Evolutionary conservation across 2,329 filamentous ascomycete species (phyloP).

Genomic region (Colletotrichum tamarilloi): DNA sequence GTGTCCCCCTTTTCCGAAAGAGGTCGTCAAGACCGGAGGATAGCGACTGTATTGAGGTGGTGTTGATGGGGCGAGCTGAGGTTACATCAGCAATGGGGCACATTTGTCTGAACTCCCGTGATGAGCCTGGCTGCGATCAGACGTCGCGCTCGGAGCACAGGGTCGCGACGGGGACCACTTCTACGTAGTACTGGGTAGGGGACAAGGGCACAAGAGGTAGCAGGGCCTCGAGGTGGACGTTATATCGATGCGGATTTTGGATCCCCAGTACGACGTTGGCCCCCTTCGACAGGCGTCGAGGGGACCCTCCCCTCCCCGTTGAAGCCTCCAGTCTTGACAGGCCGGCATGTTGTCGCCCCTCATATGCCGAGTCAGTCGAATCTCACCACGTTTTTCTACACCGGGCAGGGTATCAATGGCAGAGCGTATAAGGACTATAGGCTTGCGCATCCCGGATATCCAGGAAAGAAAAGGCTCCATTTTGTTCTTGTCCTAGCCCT

Average conservation of each 20-base stretch:
- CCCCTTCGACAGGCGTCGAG: not conserved
- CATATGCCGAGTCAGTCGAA: constrained; percentile 1
- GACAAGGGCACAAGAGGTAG: constrained; percentile 15
- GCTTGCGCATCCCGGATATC: not conserved
- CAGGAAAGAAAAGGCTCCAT: not conserved
- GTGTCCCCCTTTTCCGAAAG: constrained; percentile 5
- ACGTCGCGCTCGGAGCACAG: constrained; percentile 11
- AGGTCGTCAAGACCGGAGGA: constrained; percentile 3
- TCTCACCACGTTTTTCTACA: constrained; percentile 11
- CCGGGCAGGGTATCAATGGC: not conserved
- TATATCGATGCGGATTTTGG: constrained; percentile 14
- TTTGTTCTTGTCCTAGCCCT: not conserved
- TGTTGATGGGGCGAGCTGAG: not conserved
- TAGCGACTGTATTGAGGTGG: not conserved
- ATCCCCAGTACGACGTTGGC: constrained; percentile 10
- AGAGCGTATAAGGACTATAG: constrained; percentile 23
- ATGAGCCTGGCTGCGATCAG: constrained; percentile 13
- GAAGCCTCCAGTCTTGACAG: not conserved
- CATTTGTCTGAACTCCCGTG: constrained; percentile 11
- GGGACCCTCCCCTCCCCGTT: not conserved
- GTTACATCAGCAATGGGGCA: not conserved
- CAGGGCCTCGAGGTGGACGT: not conserved
- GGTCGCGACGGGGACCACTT: constrained; percentile 20
- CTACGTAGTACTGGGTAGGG: not conserved
- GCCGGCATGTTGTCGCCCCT: constrained; percentile 5